Base-by-base conservation (phyloP, 2,329 filamentous ascomycete genomes). In the Didymosphaeria variabile region DNA sequence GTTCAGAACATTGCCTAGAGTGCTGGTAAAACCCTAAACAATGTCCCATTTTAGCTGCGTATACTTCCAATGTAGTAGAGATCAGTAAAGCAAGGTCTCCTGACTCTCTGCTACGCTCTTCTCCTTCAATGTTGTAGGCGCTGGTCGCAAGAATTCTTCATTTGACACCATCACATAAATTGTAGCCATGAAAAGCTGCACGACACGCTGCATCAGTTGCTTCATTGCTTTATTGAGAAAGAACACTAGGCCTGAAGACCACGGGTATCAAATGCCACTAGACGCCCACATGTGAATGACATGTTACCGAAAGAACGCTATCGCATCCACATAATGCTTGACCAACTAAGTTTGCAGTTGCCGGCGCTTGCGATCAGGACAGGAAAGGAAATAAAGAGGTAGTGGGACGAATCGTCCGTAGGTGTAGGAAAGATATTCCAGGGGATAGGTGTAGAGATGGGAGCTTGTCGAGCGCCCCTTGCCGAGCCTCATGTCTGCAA, bases 201-300 rank as follows among this genome's bases (percentile, higher is more conserved):
- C n/a, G n/a, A n/a, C 13, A 44, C 45, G 38, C 29, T 44, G 53
- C 36, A 36, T 51, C 21, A 46, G 31, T 21, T 36, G 40, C 17
- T 38, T 9, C 5, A 26, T 23, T 38, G 31, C n/a, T 40, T 7
- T 3, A 26, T 26, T 12, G 19, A 29, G 42, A 57, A 2, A 51
- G 17, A 31, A 17, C n/a, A 5, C 26, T 26, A 26, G 19, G 3
- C 38, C 13, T 12, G 23, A 23, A 34, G 12, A 36, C 17, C 44
- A 32, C 21, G 26, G 54, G 54, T 57, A 57, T 54, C 40, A 29
- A 60, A 54, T 47, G 36, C 54, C 58, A 44, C 32, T 50, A 50
- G 38, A 60, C 57, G 58, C 49, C 15, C 40, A 54, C 15, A 44
- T 60, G 15, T 31, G 15, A 32, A 42, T 34, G n/a, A n/a, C 8